A percentile compares a stretch with the other conserved stretches of the same genome.
phyloP scores from a whole-genome alignment of 164 flowering plant genomes.

The Kalanchoe fedtschenkoi region DNA sequence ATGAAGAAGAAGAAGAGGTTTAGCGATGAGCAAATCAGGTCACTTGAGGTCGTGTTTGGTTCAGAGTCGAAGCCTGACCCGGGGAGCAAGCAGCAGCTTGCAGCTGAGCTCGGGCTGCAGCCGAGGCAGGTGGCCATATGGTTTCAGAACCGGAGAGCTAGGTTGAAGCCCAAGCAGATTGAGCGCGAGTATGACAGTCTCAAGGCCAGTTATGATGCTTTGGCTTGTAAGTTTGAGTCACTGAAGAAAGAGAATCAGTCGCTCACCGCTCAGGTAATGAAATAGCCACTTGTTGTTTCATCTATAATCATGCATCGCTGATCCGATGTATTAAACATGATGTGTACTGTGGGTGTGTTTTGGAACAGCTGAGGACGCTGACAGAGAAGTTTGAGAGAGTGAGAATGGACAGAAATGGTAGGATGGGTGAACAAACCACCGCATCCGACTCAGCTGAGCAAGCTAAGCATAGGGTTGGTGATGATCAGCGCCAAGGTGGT shows the following conservation, averaged over 20 bases:
- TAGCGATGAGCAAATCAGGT: constrained; percentile 14
- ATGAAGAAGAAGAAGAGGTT: constrained; percentile 2
- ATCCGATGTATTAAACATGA: no score
- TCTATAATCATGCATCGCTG: no score
- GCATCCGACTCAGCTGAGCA: not conserved
- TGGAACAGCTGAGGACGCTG: not conserved
- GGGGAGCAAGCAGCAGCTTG: constrained; percentile 13
- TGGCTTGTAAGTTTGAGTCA: constrained; percentile 12
- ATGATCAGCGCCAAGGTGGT: not conserved
- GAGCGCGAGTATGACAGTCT: constrained; percentile 15
- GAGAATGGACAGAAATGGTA: not conserved
- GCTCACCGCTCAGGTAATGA: constrained; percentile 15
- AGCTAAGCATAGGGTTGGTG: not conserved
- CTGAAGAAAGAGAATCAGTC: constrained; percentile 13
- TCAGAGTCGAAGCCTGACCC: constrained; percentile 20
- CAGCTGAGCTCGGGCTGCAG: constrained; percentile 19
- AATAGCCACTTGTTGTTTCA: no score
- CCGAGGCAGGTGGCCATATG: constrained; percentile 25
- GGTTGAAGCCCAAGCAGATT: constrained; percentile 18
- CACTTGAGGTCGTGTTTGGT: constrained; percentile 16
- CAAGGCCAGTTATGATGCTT: constrained; percentile 11
- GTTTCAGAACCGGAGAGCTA: constrained; percentile 26
- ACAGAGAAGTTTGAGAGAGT: not conserved
- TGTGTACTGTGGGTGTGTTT: no score
- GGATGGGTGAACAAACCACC: not conserved